Percentiles rank a stretch among this genome's conserved stretches.
Evolutionary conservation across 2,329 filamentous ascomycete genomes (phyloP).

Genomic region (Alternaria rosae): DNA sequence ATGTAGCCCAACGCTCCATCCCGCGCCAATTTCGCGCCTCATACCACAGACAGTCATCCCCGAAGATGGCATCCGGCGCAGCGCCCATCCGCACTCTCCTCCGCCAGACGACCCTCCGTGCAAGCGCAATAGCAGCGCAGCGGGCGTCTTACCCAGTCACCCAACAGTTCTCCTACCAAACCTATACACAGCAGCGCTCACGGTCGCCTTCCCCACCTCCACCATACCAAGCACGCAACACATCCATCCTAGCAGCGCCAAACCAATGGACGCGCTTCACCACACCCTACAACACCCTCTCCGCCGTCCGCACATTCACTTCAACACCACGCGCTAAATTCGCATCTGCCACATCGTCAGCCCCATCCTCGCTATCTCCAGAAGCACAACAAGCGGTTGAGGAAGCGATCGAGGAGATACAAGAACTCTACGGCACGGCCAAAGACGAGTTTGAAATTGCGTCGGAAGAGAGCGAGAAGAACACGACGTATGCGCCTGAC

Average conservation of each 20-base stretch:
- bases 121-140: slow-evolving; percentile 32
- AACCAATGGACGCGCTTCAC: slow-evolving; percentile 46
- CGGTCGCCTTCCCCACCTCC: slow-evolving; percentile 35
- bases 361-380: slow-evolving; percentile 21
- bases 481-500: slow-evolving; percentile 63
- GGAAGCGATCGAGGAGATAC: slow-evolving; percentile 44
- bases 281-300: slow-evolving; percentile 37
- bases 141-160: slow-evolving; percentile 29
- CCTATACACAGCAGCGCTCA: slow-evolving; percentile 21
- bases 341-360: slow-evolving; percentile 9
- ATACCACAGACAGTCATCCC: slow-evolving; percentile 24
- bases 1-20: slow-evolving; percentile 13
- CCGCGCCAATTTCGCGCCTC: slow-evolving; percentile 13
- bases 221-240: slow-evolving; percentile 36
- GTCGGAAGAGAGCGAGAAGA: slow-evolving; percentile 61
- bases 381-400: slow-evolving; percentile 37
- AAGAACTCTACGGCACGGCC: slow-evolving; percentile 49
- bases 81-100: slow-evolving; percentile 39
- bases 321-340: slow-evolving; percentile 13
- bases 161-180: slow-evolving; percentile 27
- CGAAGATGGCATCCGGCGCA: slow-evolving; percentile 35
- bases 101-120: slow-evolving; percentile 37
- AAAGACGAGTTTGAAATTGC: slow-evolving; percentile 60
- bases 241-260: slow-evolving; percentile 32
- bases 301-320: slow-evolving; percentile 44